Percentiles rank a stretch among this genome's conserved stretches.
These are phyloP conservation scores for Kluyveromyces aestuarii DNA, from an alignment of 805 yeast genomes.

Conservation along the genomic window DNA sequence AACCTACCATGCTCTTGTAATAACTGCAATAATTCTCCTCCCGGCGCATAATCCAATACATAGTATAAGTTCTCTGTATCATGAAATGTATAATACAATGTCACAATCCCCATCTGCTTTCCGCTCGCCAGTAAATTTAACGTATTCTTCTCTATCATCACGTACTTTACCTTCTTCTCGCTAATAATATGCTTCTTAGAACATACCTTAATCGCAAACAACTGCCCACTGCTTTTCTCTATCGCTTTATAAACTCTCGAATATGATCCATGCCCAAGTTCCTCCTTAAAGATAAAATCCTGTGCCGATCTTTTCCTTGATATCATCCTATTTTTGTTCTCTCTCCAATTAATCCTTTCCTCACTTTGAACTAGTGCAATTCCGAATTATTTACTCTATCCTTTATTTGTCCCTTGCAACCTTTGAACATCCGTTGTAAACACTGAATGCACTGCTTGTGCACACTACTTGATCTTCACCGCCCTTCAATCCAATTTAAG, in stretches of 20 bases:
- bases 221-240: slow-evolving; percentile 43
- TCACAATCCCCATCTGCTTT: slow-evolving; percentile 90
- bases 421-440: too few species aligned
- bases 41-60: slow-evolving; percentile 88
- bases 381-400: too few species aligned
- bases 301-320: slow-evolving; percentile 25
- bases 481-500: too few species aligned
- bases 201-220: slow-evolving; percentile 85
- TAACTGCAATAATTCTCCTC: slow-evolving; percentile 83
- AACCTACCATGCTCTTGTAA: slow-evolving; percentile 72
- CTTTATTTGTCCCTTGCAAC: too few species aligned
- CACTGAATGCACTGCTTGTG: too few species aligned
- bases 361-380: not conserved
- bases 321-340: slow-evolving; percentile 1
- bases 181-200: slow-evolving; percentile 89
- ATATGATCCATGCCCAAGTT: slow-evolving; percentile 88
- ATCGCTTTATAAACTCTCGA: slow-evolving; percentile 87
- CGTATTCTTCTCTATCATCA: slow-evolving; percentile 88
- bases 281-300: slow-evolving; percentile 27
- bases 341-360: not conserved
- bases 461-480: too few species aligned
- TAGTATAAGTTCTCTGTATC: slow-evolving; percentile 82
- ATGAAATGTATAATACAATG: slow-evolving; percentile 88
- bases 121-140: slow-evolving; percentile 64
- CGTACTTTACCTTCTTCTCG: slow-evolving; percentile 92